Conservation (phyloP, 768 basidiomycete species). For the Cystoderma amianthinum region DNA sequence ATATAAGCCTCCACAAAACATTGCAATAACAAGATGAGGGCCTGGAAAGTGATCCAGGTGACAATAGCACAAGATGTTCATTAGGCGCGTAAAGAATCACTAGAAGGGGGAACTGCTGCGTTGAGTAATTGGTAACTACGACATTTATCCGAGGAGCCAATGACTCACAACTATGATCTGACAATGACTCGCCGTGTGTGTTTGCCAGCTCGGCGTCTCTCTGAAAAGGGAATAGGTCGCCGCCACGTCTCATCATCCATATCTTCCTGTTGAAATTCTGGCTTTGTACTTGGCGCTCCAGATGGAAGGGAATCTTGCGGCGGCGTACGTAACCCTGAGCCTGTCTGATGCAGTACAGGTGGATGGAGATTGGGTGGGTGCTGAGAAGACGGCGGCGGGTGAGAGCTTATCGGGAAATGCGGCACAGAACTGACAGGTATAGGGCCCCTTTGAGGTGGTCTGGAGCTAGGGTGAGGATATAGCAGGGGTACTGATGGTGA, state of each 20-base stretch:
- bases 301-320: conserved; percentile 34
- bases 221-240: conserved; percentile 64
- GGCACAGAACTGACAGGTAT: conserved; percentile 25
- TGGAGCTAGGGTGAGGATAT: conserved; percentile 27
- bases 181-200: conserved; percentile 72
- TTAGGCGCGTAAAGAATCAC: background rate
- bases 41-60: background rate
- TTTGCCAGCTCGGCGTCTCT: conserved; percentile 73
- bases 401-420: conserved; percentile 23
- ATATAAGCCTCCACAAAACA: background rate
- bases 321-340: conserved; percentile 35
- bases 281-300: conserved; percentile 22
- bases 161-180: conserved; percentile 24
- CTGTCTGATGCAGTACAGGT: conserved; percentile 22
- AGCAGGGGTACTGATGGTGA: conserved; percentile 19
- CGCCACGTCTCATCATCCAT: conserved; percentile 71
- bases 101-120: background rate
- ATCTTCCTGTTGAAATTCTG: conserved; percentile 37
- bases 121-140: background rate
- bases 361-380: conserved; percentile 27
- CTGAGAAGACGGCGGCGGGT: conserved; percentile 16
- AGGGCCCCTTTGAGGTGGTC: conserved; percentile 23
- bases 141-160: no score
- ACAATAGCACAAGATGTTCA: background rate
- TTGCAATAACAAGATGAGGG: background rate